Evolutionary conservation across 306 rosid species (phyloP).

Genomic region (Trichosanthes truncata): DNA sequence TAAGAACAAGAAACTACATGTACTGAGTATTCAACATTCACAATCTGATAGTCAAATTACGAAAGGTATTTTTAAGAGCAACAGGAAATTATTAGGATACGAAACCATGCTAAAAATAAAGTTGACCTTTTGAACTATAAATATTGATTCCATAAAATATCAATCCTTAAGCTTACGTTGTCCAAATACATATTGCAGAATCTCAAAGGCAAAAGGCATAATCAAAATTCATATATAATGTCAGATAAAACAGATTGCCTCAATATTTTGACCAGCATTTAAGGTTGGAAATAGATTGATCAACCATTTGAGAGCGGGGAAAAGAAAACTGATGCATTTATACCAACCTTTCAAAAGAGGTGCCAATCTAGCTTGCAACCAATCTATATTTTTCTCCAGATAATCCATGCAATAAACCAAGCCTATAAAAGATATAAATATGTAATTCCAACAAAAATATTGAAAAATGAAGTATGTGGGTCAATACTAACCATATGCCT

Average conservation of each 20-base stretch:
- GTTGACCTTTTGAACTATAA: background rate
- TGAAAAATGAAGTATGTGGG: background rate
- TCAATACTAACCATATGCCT: background rate
- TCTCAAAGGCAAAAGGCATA: background rate
- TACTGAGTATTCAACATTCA: background rate
- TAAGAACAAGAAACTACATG: background rate
- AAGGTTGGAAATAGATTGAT: background rate
- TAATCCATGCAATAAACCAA: slow-evolving; percentile 93
- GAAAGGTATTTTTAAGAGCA: background rate
- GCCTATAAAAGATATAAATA: slow-evolving; percentile 40
- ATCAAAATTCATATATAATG: background rate
- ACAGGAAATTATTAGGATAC: background rate
- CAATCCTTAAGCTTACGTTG: background rate
- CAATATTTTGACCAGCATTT: background rate
- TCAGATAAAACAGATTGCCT: background rate
- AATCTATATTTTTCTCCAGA: slow-evolving; percentile 85
- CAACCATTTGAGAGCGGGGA: background rate
- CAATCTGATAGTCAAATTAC: background rate
- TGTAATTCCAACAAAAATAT: slow-evolving; percentile 9
- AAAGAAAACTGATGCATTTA: background rate
- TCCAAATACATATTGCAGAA: background rate
- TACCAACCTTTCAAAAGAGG: slow-evolving; percentile 81
- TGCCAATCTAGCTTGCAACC: slow-evolving; percentile 71
- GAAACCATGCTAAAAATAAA: background rate
- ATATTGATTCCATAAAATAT: background rate